phyloP scores from a whole-genome alignment of 2,329 filamentous ascomycete genomes.

The Akanthomyces uredinophilus region DNA sequence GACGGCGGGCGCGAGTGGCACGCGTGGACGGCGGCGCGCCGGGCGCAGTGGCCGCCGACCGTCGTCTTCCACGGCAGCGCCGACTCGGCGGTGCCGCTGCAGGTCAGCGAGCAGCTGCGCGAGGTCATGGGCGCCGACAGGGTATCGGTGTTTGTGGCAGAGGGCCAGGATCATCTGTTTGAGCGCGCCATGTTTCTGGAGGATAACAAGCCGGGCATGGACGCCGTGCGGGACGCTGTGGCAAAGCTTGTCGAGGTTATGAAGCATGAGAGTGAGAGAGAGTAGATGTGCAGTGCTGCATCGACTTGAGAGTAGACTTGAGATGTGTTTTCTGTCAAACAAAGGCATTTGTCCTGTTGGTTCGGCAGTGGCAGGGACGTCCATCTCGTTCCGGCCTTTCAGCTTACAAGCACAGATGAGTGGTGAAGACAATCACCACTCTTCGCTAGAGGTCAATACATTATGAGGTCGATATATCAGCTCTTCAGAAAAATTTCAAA shows the following conservation, averaged over 20 bases:
- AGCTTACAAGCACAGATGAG: too few species aligned
- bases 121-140: constrained; percentile 23
- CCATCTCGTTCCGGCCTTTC: too few species aligned
- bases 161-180: constrained; percentile 26
- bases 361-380: too few species aligned
- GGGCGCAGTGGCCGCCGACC: constrained; percentile 28
- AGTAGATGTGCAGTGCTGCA: too few species aligned
- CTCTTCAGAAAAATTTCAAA: not conserved
- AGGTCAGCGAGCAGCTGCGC: constrained; percentile 25
- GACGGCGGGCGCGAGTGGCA: constrained; percentile 31
- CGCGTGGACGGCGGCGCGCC: constrained; percentile 11
- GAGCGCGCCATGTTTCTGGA: constrained; percentile 28
- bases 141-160: constrained; percentile 23
- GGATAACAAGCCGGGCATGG: constrained; percentile 25
- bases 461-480: too few species aligned
- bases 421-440: not conserved
- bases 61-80: constrained; percentile 30
- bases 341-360: too few species aligned
- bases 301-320: not conserved
- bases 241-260: constrained; percentile 22
- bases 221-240: constrained; percentile 22
- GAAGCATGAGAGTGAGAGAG: not conserved
- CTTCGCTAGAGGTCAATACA: not conserved
- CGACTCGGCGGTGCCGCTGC: constrained; percentile 26
- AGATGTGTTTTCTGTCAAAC: too few species aligned